Conservation (phyloP, 2,329 filamentous ascomycete genomes). For the Xylaria sp. region DNA sequence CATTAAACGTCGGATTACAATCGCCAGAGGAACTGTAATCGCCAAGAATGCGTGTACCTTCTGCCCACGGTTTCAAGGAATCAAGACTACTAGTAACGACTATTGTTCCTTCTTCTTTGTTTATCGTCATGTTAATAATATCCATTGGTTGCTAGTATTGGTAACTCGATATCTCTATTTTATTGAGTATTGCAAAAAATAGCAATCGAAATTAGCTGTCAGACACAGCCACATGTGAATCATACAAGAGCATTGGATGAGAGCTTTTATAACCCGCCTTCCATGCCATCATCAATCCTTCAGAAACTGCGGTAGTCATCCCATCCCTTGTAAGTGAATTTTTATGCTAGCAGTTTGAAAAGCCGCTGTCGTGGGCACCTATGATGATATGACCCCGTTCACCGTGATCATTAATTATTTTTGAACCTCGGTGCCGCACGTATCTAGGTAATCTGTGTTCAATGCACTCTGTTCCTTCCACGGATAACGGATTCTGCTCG, state of each 20-base stretch:
- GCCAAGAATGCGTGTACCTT: too few relatives aligned
- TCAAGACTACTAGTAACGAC: too few relatives aligned
- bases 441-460: background rate
- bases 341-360: background rate
- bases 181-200: background rate
- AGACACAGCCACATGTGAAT: constrained; percentile 21
- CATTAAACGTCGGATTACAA: background rate
- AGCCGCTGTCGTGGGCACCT: background rate
- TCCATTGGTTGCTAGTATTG: background rate
- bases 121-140: too few relatives aligned
- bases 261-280: background rate
- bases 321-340: background rate
- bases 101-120: too few relatives aligned
- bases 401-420: background rate
- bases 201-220: background rate
- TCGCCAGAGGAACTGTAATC: too few relatives aligned
- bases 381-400: background rate
- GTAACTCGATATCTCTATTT: background rate
- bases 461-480: background rate
- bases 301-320: background rate
- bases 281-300: background rate
- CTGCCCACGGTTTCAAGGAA: too few relatives aligned
- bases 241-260: background rate
- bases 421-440: background rate
- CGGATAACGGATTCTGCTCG: background rate